Evolutionary conservation across 176 grass and related monocot species (phyloP), one percentile per base, ranked within the genome.

Genomic region (Alloteropsis semialata): DNA sequence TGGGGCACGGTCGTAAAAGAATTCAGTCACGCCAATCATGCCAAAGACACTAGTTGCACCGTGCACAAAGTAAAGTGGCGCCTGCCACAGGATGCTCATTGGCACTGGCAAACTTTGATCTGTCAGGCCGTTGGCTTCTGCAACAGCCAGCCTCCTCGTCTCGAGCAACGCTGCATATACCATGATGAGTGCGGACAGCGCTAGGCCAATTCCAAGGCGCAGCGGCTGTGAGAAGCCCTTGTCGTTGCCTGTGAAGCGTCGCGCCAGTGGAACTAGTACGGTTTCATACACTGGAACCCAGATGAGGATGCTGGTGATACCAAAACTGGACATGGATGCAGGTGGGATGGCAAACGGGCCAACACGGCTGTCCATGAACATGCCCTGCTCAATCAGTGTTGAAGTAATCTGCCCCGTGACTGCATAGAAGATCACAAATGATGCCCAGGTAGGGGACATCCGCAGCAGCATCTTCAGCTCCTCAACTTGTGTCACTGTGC

Each of bases 401-500:
- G n/a, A n/a, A n/a, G n/a, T n/a, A n/a, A n/a, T n/a, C n/a, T n/a
- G n/a, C n/a, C n/a, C n/a, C n/a, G n/a, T 39, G 46, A 82, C 62
- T 16, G 79, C 53, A 0, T 64, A 82, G 50, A 87, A 87, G 14
- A 87, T 36, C 43, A 82, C 75, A 24, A 63, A 68, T 3, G 79
- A 61, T 11, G 85, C 79, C 79, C 71, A 87, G 5, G 82, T 41
- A 0, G 85, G 41, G 48, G 69, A 62, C 61, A 87, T 51, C 39
- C 78, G 34, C 1, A 87, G 69, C 8, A 87, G 49, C 46, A 87
- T 87, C 48, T 87, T 87, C 27, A 76, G 46, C 65, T 87, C 85
- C 63, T 87, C 85, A 3, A 87, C 78, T 43, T 87, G 78, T 24
- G 85, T 69, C 36, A 76, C 77, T 4, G 85, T 87, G 60, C 85